Evolutionary conservation across 202 grass and related monocot genomes (phyloP), one percentile per base, ranked within the genome.

Genomic region (Dendrocalamus latiflorus): DNA sequence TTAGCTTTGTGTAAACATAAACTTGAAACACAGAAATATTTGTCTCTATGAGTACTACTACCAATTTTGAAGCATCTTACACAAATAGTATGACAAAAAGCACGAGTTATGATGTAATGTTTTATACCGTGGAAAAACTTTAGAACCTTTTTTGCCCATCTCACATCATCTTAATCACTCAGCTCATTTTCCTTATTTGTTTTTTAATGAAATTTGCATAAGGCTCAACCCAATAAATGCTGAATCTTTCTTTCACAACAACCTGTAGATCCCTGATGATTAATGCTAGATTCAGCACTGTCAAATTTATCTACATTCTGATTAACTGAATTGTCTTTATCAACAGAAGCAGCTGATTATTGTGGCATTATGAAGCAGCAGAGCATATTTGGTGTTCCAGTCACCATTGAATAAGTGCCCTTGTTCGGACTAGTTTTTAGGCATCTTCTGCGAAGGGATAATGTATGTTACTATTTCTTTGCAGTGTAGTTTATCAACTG

Each of bases 311-410:
- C n/a, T n/a, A n/a, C 15, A 56, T 36, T 70, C 24, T 36, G 36
- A 87, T 37, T 14, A 80, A 69, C 76, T 65, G 30, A 81, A 56
- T 12, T 80, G 28, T 72, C 9, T 28, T 65, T 77, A 34, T 55
- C 55, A 49, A 60, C 87, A 64, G 82, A 49, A 77, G 38, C 47
- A 81, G 56, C 24, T 44, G 14, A 1, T 70, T 6, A 15, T 63
- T 39, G 9, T 76, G 48, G 18, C 21, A 18, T 63, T 59, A 56
- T 70, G 70, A 75, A 38, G 41, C 68, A 76, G 54, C 45, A 21
- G 54, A 42, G 26, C n/a, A 26, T 36, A 74, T 44, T 36, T 37
- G 38, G 59, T 70, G 65, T 70, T 62, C 71, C 55, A 65, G 67
- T 26, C 12, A 70, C 56, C 51, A 55, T 57, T 6, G 20, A 84